Evolutionary conservation across 805 yeast genomes (phyloP), one percentile per base, ranked within the genome.

Genomic region (Wickerhamiella spandovensis): DNA sequence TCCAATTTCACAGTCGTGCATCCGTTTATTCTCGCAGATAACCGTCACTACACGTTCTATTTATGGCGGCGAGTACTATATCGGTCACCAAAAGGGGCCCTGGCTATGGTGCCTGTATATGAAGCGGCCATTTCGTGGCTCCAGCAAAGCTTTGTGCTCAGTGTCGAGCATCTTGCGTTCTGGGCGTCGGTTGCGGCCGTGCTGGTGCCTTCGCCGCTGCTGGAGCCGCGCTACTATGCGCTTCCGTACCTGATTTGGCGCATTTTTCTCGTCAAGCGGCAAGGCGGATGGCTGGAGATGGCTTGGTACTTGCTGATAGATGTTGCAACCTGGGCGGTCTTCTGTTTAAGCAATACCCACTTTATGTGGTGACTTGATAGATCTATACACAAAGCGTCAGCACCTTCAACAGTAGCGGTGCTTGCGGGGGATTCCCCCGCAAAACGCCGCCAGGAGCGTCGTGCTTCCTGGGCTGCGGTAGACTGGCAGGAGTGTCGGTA

Each of bases 191-290:
- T 77, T 0, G 58, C 72, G 1, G 63, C 78, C 5, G 82, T 92
- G 0, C 70, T 92, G 20, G 76, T 84, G 0, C 96, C 97, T 20
- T 81, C 96, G 0, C 98, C 97, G 5, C 70, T 92, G 55, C 81
- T 92, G 60, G 98, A 92, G 65, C 95, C 97, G 46, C 76, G 98
- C 51, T 92, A 92, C 64, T 92, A 82, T 64, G 84, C 90, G 46
- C 58, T 87, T 5, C 97, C 97, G 3, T 79, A 77, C 61, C 63
- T 84, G 12, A 64, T 88, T 39, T 87, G 89, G 78, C 75, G 97
- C 57, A 48, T 85, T 2, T 73, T 78, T 51, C 64, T 74, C 15
- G 65, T 47, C 22, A 58, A 53, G 18, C 56, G 56, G 51, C 61
- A 61, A 15, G 48, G 63, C 23, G 54, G 65, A 74, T 47, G 48